Evolutionary conservation across 306 rosid genomes (phyloP).

Genomic region (Vigna trinervia): DNA sequence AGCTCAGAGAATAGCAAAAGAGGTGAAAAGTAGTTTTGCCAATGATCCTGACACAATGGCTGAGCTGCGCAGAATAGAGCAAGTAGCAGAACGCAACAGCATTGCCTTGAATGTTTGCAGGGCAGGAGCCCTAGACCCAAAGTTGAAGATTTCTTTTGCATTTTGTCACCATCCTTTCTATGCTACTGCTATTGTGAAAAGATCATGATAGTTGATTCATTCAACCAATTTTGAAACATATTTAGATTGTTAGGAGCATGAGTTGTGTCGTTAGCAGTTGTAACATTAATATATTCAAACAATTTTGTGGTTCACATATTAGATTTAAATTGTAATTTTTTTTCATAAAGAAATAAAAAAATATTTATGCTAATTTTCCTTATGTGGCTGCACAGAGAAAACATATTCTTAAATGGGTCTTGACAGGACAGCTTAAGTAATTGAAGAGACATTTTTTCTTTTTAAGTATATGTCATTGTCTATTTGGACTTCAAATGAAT

Average conservation of each 20-base stretch:
- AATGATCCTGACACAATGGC: constrained; percentile 76
- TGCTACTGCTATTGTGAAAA: constrained; percentile 83
- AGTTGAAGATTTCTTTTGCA: constrained; percentile 78
- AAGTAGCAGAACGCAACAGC: constrained; percentile 94
- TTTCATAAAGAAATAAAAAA: constrained; percentile 47
- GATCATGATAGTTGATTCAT: constrained; percentile 66
- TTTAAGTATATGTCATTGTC: too few species aligned
- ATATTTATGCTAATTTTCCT: constrained; percentile 1
- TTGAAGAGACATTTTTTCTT: too few species aligned
- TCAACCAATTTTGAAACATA: constrained; percentile 61
- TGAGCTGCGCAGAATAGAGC: constrained; percentile 82
- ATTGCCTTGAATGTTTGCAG: constrained; percentile 74
- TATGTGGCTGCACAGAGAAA: constrained; percentile 1
- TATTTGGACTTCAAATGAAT: too few species aligned
- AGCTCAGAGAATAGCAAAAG: constrained; percentile 88
- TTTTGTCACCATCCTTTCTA: constrained; percentile 86
- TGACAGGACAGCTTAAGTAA: neutral
- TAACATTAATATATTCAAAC: constrained; percentile 45
- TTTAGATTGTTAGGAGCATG: constrained; percentile 51
- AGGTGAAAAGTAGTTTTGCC: constrained; percentile 71
- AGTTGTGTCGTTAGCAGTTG: constrained; percentile 52
- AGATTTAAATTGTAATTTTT: constrained; percentile 54
- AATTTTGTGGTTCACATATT: constrained; percentile 51
- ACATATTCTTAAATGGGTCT: neutral
- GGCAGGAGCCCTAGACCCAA: constrained; percentile 72